A percentile compares a stretch with the other conserved stretches of the same genome.
phyloP scores from a whole-genome alignment of 73 alveolate genomes.

The Paramecium pentaurelia region DNA sequence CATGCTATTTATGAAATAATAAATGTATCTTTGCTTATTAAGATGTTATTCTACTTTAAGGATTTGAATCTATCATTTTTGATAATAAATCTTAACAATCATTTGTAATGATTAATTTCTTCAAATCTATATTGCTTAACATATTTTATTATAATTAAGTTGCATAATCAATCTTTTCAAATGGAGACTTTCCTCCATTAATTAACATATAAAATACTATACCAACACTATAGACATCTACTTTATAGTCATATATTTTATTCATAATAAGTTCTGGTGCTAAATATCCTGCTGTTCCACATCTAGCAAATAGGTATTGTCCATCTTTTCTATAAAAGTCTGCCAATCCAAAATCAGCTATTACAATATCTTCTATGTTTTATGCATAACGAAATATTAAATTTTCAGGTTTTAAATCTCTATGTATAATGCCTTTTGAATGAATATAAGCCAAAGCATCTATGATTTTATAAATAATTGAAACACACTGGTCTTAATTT shows the following conservation, averaged over 20 bases:
- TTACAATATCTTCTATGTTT: conserved; percentile 43
- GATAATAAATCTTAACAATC: not conserved
- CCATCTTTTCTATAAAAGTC: conserved; percentile 48
- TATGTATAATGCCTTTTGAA: conserved; percentile 38
- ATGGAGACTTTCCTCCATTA: conserved; percentile 8
- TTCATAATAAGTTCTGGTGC: conserved; percentile 74
- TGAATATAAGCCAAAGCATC: conserved; percentile 28
- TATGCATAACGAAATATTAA: conserved; percentile 27
- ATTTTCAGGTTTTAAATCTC: conserved; percentile 62
- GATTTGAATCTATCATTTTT: not conserved
- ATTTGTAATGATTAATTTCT: not conserved
- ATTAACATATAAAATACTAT: conserved; percentile 66
- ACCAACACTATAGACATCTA: conserved; percentile 81
- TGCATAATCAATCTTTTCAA: not conserved
- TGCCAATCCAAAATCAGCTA: conserved; percentile 60
- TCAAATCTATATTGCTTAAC: not conserved
- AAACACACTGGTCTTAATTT: not conserved
- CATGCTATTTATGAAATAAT: not conserved
- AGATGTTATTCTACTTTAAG: not conserved
- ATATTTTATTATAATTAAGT: not conserved
- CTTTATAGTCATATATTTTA: conserved; percentile 73
- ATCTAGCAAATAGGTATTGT: not conserved
- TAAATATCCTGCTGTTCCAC: conserved; percentile 51
- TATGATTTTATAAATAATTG: not conserved
- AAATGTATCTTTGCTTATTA: not conserved